These are phyloP conservation scores for Sphagnurus paluster DNA, from an alignment of 1,284 basidiomycete species.

Conservation along the genomic window DNA sequence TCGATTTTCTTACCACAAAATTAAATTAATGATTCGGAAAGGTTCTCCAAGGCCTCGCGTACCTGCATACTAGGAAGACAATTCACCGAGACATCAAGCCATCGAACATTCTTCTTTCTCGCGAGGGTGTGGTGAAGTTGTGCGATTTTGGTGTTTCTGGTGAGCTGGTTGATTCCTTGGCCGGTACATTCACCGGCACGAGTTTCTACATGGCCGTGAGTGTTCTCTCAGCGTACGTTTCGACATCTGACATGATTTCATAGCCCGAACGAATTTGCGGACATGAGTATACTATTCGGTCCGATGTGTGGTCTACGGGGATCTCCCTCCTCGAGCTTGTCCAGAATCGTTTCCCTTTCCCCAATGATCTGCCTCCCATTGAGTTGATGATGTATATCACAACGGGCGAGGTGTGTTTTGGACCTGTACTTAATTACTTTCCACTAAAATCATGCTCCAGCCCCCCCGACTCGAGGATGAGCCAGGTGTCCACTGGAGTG, in stretches of 20 bases:
- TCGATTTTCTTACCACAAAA: slow-evolving; percentile 2
- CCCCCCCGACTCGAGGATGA: slow-evolving; percentile 81
- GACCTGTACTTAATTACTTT: slow-evolving; percentile 6
- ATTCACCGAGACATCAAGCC: slow-evolving; percentile 99
- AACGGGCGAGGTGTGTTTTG: slow-evolving; percentile 61
- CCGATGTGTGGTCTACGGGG: slow-evolving; percentile 98
- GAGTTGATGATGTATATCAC: slow-evolving; percentile 94
- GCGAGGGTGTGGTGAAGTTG: slow-evolving; percentile 86
- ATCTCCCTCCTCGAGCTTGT: slow-evolving; percentile 93
- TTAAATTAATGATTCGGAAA: slow-evolving; percentile 30
- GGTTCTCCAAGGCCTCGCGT: slow-evolving; percentile 89
- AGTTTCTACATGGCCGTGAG: slow-evolving; percentile 97
- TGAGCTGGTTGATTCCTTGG: slow-evolving; percentile 88
- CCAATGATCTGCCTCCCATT: slow-evolving; percentile 88
- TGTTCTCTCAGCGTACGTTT: slow-evolving; percentile 20
- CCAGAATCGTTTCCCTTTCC: slow-evolving; percentile 95
- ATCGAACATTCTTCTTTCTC: slow-evolving; percentile 89
- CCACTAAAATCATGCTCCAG: slow-evolving; percentile 39
- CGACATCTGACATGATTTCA: slow-evolving; percentile 15
- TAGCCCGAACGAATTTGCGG: slow-evolving; percentile 94
- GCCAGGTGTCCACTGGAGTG: slow-evolving; percentile 74
- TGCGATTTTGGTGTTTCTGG: slow-evolving; percentile 98
- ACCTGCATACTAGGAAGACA: slow-evolving; percentile 88
- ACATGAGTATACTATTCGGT: slow-evolving; percentile 87
- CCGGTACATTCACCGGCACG: slow-evolving; percentile 96